These are phyloP conservation scores for Calonectria hawksworthii DNA, from an alignment of 2,329 filamentous ascomycete species.

Conservation along the genomic window DNA sequence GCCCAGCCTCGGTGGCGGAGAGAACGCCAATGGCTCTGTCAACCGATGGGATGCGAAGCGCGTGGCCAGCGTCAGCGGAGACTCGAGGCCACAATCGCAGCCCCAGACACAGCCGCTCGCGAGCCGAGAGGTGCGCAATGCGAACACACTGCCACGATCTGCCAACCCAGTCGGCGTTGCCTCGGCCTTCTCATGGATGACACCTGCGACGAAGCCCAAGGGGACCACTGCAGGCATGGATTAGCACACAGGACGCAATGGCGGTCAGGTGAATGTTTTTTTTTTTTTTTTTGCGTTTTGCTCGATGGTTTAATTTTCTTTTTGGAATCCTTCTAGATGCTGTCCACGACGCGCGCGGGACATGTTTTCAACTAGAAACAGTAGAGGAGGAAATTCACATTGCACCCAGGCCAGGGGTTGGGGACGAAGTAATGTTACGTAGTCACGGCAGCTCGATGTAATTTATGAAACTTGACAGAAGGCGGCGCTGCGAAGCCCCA, in stretches of 20 bases:
- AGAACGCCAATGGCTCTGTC: conserved; percentile 42
- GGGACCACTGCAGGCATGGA: conserved; percentile 50
- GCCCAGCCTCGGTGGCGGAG: conserved; percentile 49
- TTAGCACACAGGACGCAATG: neutral
- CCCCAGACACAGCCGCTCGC: conserved; percentile 46
- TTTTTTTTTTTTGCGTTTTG: neutral
- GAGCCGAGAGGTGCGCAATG: conserved; percentile 55
- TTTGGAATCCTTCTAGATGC: conserved; percentile 23
- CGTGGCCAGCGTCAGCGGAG: conserved; percentile 58
- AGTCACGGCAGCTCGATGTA: conserved; percentile 32
- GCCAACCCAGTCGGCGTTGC: conserved; percentile 92
- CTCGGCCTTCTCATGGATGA: conserved; percentile 95
- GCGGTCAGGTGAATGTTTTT: neutral
- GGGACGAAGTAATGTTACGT: conserved; percentile 27
- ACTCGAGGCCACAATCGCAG: conserved; percentile 49
- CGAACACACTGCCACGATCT: conserved; percentile 65
- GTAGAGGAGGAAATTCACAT: conserved; percentile 37
- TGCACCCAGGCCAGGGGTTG: conserved; percentile 11
- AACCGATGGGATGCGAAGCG: conserved; percentile 70
- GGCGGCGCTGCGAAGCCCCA: conserved; percentile 1
- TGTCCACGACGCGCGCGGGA: neutral
- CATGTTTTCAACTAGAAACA: conserved; percentile 27
- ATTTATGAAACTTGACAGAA: conserved; percentile 26
- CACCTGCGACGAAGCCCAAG: conserved; percentile 59
- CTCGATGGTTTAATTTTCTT: conserved; percentile 15